These are phyloP conservation scores for Diutina scorzettiae DNA, from an alignment of 1,139 yeast species.

Conservation along the genomic window DNA sequence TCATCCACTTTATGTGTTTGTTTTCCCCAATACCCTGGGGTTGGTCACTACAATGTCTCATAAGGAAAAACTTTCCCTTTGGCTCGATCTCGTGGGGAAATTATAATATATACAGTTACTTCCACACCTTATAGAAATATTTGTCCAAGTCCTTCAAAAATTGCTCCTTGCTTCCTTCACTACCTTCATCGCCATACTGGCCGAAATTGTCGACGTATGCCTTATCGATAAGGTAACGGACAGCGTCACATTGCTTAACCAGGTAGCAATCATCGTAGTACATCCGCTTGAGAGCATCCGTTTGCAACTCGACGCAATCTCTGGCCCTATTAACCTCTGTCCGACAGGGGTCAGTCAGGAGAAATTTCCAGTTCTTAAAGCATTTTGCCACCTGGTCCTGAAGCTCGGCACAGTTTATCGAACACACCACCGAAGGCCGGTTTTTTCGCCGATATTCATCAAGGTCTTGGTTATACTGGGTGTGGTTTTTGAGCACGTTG, in stretches of 20 bases:
- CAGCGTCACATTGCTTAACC: slow-evolving; percentile 27
- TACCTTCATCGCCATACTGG: slow-evolving; percentile 22
- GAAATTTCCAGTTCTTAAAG: slow-evolving; percentile 22
- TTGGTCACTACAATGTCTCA: slow-evolving; percentile 44
- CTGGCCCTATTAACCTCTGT: slow-evolving; percentile 18
- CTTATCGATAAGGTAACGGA: slow-evolving; percentile 25
- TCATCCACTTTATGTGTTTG: slow-evolving; percentile 23
- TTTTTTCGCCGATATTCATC: slow-evolving; percentile 23
- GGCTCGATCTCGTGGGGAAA: slow-evolving; percentile 28
- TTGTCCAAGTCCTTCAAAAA: slow-evolving; percentile 23
- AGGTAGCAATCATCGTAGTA: slow-evolving; percentile 29
- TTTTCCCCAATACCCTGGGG: slow-evolving; percentile 69
- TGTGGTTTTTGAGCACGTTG: slow-evolving; percentile 14
- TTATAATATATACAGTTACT: slow-evolving; percentile 9
- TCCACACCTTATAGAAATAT: slow-evolving; percentile 28
- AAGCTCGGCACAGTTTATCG: slow-evolving; percentile 32
- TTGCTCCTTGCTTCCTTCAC: slow-evolving; percentile 16
- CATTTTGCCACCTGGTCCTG: slow-evolving; percentile 28
- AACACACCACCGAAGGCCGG: slow-evolving; percentile 16
- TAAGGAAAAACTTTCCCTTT: slow-evolving; percentile 32
- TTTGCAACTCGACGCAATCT: slow-evolving; percentile 24
- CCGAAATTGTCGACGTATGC: slow-evolving; percentile 30
- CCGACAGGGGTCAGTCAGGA: slow-evolving; percentile 18
- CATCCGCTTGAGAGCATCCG: slow-evolving; percentile 22
- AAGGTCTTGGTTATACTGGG: slow-evolving; percentile 17